A percentile compares a stretch with the other conserved stretches of the same genome.
phyloP scores from a whole-genome alignment of 1,284 basidiomycete genomes.

The Taiwanofungus camphoratus region DNA sequence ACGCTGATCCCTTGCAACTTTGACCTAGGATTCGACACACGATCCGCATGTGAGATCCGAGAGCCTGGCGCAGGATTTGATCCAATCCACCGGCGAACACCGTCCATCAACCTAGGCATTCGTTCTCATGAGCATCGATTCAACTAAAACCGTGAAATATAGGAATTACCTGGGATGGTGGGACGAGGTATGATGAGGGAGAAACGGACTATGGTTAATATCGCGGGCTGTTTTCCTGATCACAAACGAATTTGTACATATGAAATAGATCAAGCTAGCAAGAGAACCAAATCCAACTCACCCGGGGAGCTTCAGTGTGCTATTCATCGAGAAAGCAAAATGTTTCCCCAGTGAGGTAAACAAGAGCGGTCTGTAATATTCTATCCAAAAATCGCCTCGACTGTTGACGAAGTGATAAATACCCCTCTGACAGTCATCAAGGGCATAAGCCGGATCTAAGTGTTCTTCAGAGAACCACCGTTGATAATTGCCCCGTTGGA shows the following conservation, averaged over 20 bases:
- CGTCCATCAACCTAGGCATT: conserved; percentile 56
- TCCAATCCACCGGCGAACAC: conserved; percentile 65
- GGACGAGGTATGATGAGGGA: conserved; percentile 43
- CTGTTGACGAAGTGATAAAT: conserved; percentile 53
- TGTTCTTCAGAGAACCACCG: conserved; percentile 78
- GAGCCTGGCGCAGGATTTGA: conserved; percentile 38
- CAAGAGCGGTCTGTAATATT: conserved; percentile 85
- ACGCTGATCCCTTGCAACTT: conserved; percentile 22
- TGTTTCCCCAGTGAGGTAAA: conserved; percentile 81
- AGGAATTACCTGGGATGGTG: conserved; percentile 36
- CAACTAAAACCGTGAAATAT: conserved; percentile 1
- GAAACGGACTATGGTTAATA: conserved; percentile 68
- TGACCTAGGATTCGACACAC: conserved; percentile 29
- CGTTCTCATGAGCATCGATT: neutral
- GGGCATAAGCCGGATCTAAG: conserved; percentile 55
- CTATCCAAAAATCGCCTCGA: conserved; percentile 77
- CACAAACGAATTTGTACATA: no score
- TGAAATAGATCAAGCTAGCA: no score
- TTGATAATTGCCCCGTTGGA: conserved; percentile 62
- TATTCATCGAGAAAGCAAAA: conserved; percentile 85
- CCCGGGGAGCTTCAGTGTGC: conserved; percentile 78
- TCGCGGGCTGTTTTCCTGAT: conserved; percentile 67
- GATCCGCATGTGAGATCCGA: conserved; percentile 34
- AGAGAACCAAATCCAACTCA: conserved; percentile 26
- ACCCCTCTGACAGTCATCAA: conserved; percentile 50